These are phyloP conservation scores for Medicago arabica DNA, from an alignment of 306 rosid genomes.

Conservation along the genomic window DNA sequence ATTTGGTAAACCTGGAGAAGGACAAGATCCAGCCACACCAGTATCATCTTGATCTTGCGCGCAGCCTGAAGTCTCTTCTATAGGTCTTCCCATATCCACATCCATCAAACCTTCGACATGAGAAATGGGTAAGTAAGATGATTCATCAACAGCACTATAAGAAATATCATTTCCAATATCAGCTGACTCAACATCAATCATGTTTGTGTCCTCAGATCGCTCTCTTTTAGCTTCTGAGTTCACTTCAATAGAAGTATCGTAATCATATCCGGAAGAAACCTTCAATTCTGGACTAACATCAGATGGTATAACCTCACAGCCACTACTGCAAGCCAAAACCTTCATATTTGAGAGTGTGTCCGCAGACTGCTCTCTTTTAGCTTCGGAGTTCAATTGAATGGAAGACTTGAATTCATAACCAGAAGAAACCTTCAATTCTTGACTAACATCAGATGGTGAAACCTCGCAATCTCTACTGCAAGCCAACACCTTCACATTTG, in stretches of 20 bases:
- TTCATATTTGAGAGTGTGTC: conserved; percentile 28
- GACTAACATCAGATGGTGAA: conserved; percentile 42
- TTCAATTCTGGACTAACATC: conserved; percentile 41
- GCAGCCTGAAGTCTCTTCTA: conserved; percentile 36
- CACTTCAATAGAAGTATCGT: conserved; percentile 44
- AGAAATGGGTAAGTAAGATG: conserved; percentile 42
- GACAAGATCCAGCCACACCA: conserved; percentile 18
- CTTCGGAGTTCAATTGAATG: conserved; percentile 40
- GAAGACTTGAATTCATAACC: conserved; percentile 39
- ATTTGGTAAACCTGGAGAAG: conserved; percentile 45
- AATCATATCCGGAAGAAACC: conserved; percentile 46
- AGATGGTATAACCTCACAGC: conserved; percentile 41
- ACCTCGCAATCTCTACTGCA: conserved; percentile 37
- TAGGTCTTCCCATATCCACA: conserved; percentile 25
- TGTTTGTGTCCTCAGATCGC: conserved; percentile 46
- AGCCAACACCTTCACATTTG: conserved; percentile 35
- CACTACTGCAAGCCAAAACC: conserved; percentile 31
- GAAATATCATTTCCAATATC: conserved; percentile 47
- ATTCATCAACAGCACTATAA: conserved; percentile 44
- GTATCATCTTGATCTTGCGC: conserved; percentile 38
- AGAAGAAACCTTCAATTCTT: conserved; percentile 48
- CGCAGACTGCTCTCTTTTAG: conserved; percentile 24
- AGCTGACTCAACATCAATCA: conserved; percentile 31
- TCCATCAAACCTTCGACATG: conserved; percentile 34
- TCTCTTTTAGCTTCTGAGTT: conserved; percentile 40